Percentiles rank a stretch among this genome's conserved stretches.
Conservation (phyloP, 1,139 yeast genomes). For the Pneumocystis canis region DNA sequence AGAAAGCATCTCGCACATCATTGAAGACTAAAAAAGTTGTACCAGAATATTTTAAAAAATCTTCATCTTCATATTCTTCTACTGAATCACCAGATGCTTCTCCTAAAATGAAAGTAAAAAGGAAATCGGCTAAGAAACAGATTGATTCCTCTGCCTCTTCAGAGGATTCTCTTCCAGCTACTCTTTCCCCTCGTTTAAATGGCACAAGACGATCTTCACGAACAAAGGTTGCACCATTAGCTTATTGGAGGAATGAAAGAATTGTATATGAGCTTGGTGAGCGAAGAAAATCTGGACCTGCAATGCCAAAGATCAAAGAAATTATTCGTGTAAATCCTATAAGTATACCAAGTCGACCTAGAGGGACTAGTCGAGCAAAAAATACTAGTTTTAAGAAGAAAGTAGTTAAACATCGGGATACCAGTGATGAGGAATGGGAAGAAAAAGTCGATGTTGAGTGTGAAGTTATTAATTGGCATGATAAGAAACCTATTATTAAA, state of each 20-base stretch:
- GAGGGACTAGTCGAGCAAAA: conserved; percentile 5
- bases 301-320: conserved; percentile 20
- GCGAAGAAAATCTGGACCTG: conserved; percentile 22
- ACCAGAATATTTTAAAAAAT: conserved; percentile 13
- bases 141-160: background rate
- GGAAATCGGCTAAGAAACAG: conserved; percentile 1
- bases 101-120: background rate
- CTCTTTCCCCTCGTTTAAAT: conserved; percentile 1
- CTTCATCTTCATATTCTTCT: background rate
- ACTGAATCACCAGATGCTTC: conserved; percentile 3
- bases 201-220: conserved; percentile 43
- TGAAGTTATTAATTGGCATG: conserved; percentile 21
- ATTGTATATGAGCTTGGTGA: conserved; percentile 40
- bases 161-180: background rate
- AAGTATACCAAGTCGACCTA: conserved; percentile 18
- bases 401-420: conserved; percentile 16
- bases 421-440: conserved; percentile 17
- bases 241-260: conserved; percentile 75
- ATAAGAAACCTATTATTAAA: conserved; percentile 18
- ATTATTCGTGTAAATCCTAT: conserved; percentile 20
- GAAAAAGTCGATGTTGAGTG: conserved; percentile 18
- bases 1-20: background rate
- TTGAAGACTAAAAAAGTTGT: conserved; percentile 13
- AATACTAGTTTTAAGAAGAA: conserved; percentile 14
- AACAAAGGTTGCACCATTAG: conserved; percentile 55